Conservation (phyloP, 2,329 filamentous ascomycete species). For the Dactylellina leptospora region DNA sequence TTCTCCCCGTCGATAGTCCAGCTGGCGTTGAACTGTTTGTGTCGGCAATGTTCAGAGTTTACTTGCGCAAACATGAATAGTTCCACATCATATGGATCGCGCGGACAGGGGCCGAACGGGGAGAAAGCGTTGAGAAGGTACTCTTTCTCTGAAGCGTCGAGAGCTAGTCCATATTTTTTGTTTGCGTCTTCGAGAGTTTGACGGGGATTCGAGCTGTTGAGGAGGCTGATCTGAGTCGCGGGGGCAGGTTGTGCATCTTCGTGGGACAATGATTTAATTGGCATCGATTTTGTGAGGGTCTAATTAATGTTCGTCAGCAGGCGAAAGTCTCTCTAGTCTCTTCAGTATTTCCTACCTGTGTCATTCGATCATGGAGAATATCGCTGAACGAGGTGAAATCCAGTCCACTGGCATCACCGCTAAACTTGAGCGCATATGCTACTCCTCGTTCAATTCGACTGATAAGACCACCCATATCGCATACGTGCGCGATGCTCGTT, state of each 20-base stretch:
- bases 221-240: slow-evolving; percentile 79
- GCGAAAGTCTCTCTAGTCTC: not conserved
- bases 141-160: slow-evolving; percentile 88
- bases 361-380: slow-evolving; percentile 91
- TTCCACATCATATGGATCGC: slow-evolving; percentile 85
- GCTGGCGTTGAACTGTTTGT: slow-evolving; percentile 94
- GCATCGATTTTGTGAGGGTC: slow-evolving; percentile 45
- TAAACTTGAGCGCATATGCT: slow-evolving; percentile 74
- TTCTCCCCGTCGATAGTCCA: slow-evolving; percentile 91
- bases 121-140: slow-evolving; percentile 89
- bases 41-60: slow-evolving; percentile 89
- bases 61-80: slow-evolving; percentile 99
- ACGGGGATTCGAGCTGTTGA: slow-evolving; percentile 72
- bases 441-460: slow-evolving; percentile 88
- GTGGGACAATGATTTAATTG: slow-evolving; percentile 22
- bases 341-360: slow-evolving; percentile 60
- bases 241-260: slow-evolving; percentile 71
- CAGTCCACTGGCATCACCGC: slow-evolving; percentile 63
- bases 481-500: slow-evolving; percentile 91
- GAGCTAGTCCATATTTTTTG: slow-evolving; percentile 79
- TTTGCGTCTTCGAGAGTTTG: slow-evolving; percentile 84
- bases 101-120: slow-evolving; percentile 67
- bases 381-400: slow-evolving; percentile 69
- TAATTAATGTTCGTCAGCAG: slow-evolving; percentile 1
- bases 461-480: slow-evolving; percentile 75